These are phyloP conservation scores for Mycena rebaudengoi DNA, from an alignment of 768 basidiomycete genomes.

Conservation along the genomic window DNA sequence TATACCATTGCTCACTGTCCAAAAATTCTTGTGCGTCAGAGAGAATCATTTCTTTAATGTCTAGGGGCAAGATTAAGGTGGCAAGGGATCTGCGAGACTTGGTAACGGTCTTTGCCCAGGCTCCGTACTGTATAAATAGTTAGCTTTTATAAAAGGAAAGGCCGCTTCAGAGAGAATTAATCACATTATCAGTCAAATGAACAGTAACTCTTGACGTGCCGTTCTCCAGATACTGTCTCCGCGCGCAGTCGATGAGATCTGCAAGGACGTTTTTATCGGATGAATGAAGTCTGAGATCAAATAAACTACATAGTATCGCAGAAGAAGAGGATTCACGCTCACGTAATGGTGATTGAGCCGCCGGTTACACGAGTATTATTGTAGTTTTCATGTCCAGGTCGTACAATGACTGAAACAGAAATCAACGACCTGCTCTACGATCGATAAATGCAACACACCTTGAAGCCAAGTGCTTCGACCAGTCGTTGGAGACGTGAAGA, in stretches of 20 bases:
- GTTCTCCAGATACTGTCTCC: not conserved
- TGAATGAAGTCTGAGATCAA: constrained; percentile 8
- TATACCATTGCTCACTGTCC: too few species aligned
- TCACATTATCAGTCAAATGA: constrained; percentile 22
- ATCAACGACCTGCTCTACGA: too few species aligned
- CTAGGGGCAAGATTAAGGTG: too few species aligned
- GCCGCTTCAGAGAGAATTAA: not conserved
- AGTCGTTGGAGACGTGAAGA: constrained; percentile 3
- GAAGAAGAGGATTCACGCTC: not conserved
- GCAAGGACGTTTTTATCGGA: constrained; percentile 7
- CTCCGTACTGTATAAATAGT: not conserved
- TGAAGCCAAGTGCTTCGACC: constrained; percentile 20
- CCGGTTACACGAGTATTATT: not conserved
- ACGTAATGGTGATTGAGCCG: constrained; percentile 17
- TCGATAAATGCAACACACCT: not conserved
- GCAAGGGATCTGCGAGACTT: too few species aligned
- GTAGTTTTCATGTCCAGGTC: constrained; percentile 13
- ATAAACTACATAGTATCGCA: not conserved
- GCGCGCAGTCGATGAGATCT: constrained; percentile 10
- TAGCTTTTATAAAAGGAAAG: not conserved
- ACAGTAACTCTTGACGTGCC: constrained; percentile 7
- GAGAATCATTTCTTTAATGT: too few species aligned
- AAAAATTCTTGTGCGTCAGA: too few species aligned
- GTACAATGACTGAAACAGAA: constrained; percentile 8
- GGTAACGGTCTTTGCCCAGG: too few species aligned